Conservation (phyloP, 2,329 filamentous ascomycete species). For the Epichloe bromicola region DNA sequence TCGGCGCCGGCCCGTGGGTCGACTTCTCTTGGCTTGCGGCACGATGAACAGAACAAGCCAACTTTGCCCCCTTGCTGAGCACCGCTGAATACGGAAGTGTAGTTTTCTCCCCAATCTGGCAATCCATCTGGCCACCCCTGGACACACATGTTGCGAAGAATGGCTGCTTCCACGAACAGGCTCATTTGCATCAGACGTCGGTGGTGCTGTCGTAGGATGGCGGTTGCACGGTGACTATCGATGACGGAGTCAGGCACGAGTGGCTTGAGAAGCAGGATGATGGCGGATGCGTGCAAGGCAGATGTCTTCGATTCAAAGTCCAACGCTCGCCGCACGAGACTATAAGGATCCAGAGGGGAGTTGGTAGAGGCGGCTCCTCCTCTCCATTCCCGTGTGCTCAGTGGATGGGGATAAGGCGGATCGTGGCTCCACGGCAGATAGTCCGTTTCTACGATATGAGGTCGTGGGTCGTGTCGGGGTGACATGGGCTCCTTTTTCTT, state of each 20-base stretch:
- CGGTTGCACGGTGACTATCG: conserved; percentile 39
- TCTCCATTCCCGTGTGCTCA: conserved; percentile 10
- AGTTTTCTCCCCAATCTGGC: conserved; percentile 40
- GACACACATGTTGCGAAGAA: conserved; percentile 48
- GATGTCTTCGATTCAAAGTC: conserved; percentile 43
- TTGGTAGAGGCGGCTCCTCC: conserved; percentile 1
- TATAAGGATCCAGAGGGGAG: conserved; percentile 40
- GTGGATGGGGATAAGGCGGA: conserved; percentile 38
- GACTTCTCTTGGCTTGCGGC: conserved; percentile 42
- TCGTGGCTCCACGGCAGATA: conserved; percentile 47
- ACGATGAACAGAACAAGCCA: conserved; percentile 40
- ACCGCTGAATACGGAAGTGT: conserved; percentile 38
- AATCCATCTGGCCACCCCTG: conserved; percentile 41
- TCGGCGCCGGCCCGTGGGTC: conserved; percentile 30
- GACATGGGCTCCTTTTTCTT: conserved; percentile 12
- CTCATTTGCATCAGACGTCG: conserved; percentile 44
- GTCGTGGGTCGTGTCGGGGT: conserved; percentile 25
- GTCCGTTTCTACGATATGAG: conserved; percentile 40
- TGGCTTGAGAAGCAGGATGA: conserved; percentile 45
- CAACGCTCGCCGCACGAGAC: conserved; percentile 39
- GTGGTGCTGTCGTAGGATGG: conserved; percentile 47
- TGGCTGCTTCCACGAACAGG: conserved; percentile 46
- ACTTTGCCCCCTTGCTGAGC: conserved; percentile 43
- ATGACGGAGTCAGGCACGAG: conserved; percentile 42
- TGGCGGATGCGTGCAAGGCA: conserved; percentile 45